Evolutionary conservation across 2,329 filamentous ascomycete genomes (phyloP).

Genomic region (Ceratocystis lukuohia): DNA sequence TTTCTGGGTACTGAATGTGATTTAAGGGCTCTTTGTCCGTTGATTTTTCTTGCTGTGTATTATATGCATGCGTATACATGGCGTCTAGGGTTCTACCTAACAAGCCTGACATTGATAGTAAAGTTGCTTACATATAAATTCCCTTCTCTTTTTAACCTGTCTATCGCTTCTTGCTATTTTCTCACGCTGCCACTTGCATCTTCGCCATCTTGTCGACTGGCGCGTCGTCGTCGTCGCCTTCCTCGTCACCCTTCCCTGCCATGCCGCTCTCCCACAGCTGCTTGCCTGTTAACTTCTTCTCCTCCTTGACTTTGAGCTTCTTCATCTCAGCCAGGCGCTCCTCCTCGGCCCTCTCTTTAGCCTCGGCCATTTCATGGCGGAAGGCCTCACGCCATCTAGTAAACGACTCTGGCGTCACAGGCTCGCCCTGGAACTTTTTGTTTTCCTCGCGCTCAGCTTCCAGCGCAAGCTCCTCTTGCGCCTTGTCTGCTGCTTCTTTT

Average conservation of each 20-base stretch:
- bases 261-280: constrained; percentile 69
- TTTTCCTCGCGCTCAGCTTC: constrained; percentile 82
- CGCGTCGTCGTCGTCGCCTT: constrained; percentile 49
- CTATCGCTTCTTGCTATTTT: background rate
- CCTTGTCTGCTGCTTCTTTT: constrained; percentile 48
- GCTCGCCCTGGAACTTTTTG: constrained; percentile 83
- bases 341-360: constrained; percentile 53
- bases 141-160: background rate
- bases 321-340: constrained; percentile 73
- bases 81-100: background rate
- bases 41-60: background rate
- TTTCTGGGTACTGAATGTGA: background rate
- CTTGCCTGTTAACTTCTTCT: constrained; percentile 56
- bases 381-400: constrained; percentile 70
- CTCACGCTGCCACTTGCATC: constrained; percentile 50
- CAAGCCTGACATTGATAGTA: background rate
- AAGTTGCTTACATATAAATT: constrained; percentile 10
- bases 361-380: constrained; percentile 65
- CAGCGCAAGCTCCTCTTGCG: constrained; percentile 39
- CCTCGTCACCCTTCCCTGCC: constrained; percentile 51
- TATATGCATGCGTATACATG: background rate
- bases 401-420: constrained; percentile 79
- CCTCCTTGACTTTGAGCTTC: constrained; percentile 54
- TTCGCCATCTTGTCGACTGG: constrained; percentile 49
- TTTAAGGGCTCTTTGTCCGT: background rate